Conservation (phyloP, 1,139 yeast species). For the Yamadazyma sp. region DNA sequence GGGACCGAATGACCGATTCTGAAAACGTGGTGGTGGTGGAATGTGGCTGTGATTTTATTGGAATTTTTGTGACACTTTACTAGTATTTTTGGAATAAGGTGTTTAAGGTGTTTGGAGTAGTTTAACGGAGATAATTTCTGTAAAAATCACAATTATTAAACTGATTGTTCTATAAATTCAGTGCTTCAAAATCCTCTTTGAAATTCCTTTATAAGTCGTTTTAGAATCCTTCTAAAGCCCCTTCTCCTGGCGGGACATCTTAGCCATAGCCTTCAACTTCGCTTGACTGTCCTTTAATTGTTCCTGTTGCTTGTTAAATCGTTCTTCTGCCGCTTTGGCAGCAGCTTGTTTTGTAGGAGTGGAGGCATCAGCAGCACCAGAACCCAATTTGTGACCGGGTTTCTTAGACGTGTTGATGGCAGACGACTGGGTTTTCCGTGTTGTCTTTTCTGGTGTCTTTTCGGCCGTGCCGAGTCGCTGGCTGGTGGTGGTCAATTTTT, state of each 20-base stretch:
- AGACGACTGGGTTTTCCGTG: background rate
- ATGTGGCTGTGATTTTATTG: background rate
- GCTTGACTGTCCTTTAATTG: slow-evolving; percentile 25
- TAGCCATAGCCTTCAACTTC: slow-evolving; percentile 30
- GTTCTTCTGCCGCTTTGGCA: slow-evolving; percentile 37
- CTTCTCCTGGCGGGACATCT: slow-evolving; percentile 33
- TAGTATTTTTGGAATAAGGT: background rate
- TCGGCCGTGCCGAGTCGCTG: slow-evolving; percentile 12
- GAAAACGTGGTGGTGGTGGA: too few relatives aligned
- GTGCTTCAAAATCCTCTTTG: too few relatives aligned
- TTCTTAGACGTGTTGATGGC: background rate
- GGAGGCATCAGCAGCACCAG: background rate
- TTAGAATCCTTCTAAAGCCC: slow-evolving; percentile 25
- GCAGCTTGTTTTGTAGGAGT: slow-evolving; percentile 25
- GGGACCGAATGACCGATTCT: too few relatives aligned
- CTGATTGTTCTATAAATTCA: too few relatives aligned
- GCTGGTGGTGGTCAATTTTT: slow-evolving; percentile 1
- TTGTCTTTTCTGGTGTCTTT: background rate
- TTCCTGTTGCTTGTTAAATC: slow-evolving; percentile 29
- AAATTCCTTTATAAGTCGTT: too few relatives aligned
- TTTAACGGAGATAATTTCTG: too few relatives aligned
- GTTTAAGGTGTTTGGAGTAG: too few relatives aligned
- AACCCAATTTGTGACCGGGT: background rate
- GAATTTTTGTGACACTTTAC: background rate
- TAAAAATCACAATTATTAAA: background rate